These are phyloP conservation scores for Bimuria novae-zelandiae DNA, from an alignment of 2,329 filamentous ascomycete genomes.

Conservation along the genomic window DNA sequence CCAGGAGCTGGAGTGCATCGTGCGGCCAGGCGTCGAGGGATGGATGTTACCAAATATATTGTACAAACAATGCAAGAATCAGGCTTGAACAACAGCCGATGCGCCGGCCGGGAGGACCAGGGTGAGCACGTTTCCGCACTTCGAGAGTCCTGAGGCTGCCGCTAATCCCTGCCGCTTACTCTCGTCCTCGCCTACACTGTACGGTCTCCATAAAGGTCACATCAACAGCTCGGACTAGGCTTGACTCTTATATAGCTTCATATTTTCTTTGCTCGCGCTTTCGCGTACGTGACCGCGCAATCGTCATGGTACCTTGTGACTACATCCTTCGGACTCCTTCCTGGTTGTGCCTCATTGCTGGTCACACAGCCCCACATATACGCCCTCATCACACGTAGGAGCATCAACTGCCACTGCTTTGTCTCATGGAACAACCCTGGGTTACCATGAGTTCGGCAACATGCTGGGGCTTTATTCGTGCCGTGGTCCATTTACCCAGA, in stretches of 20 bases:
- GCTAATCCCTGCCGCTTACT: slow-evolving; percentile 7
- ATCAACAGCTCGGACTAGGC: neutral
- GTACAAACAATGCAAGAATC: neutral
- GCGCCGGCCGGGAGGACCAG: neutral
- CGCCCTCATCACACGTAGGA: neutral
- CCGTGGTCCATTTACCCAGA: slow-evolving; percentile 1
- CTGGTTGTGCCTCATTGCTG: neutral
- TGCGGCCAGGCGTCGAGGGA: neutral
- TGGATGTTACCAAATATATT: neutral
- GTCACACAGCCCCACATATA: slow-evolving; percentile 5
- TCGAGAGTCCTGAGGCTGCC: neutral
- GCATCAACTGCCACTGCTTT: neutral
- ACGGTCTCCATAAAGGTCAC: neutral
- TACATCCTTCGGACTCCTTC: neutral
- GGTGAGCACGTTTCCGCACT: slow-evolving; percentile 1
- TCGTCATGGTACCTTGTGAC: neutral
- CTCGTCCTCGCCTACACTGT: neutral
- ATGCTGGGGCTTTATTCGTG: neutral
- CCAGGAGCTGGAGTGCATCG: slow-evolving; percentile 9
- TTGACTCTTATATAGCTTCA: neutral
- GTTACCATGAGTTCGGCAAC: neutral
- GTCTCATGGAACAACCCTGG: neutral
- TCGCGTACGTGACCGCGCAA: too few relatives aligned
- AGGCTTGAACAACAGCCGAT: too few relatives aligned
- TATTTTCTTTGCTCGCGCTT: neutral